Conservation (phyloP, 2,329 filamentous ascomycete species). For the Elsinoe perseae region DNA sequence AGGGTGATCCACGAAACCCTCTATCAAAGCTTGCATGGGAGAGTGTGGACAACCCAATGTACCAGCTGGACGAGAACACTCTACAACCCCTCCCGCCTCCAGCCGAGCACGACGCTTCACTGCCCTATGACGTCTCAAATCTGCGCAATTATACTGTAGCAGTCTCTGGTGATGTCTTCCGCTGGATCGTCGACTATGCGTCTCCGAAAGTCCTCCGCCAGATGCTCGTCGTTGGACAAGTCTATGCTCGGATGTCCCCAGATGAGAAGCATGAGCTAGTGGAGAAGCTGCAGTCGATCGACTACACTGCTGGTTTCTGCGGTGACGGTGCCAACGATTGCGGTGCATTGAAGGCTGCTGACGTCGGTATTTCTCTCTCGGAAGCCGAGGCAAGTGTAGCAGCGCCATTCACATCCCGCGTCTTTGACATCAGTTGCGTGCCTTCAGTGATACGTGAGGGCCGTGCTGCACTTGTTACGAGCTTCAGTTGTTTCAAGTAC, state of each 20-base stretch:
- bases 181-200: slow-evolving; percentile 91
- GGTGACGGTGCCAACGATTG: slow-evolving; percentile 98
- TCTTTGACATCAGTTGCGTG: slow-evolving; percentile 96
- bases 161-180: slow-evolving; percentile 86
- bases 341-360: slow-evolving; percentile 89
- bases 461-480: slow-evolving; percentile 89
- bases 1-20: slow-evolving; percentile 68
- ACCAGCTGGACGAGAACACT: slow-evolving; percentile 69
- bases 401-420: slow-evolving; percentile 90
- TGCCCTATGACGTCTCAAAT: slow-evolving; percentile 77
- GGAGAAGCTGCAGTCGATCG: slow-evolving; percentile 92
- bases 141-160: slow-evolving; percentile 81
- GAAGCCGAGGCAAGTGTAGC: slow-evolving; percentile 97
- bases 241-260: slow-evolving; percentile 97
- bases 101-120: slow-evolving; percentile 65
- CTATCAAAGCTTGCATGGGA: slow-evolving; percentile 77
- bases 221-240: slow-evolving; percentile 85
- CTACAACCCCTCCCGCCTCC: slow-evolving; percentile 69
- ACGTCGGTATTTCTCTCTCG: slow-evolving; percentile 93
- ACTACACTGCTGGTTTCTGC: slow-evolving; percentile 92
- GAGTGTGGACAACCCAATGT: slow-evolving; percentile 79
- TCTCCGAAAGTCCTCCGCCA: slow-evolving; percentile 69
- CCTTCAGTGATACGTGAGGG: slow-evolving; percentile 89
- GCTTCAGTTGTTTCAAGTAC: slow-evolving; percentile 99
- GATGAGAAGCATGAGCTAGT: slow-evolving; percentile 98